phyloP scores from a whole-genome alignment of 2,329 filamentous ascomycete species.

The Aspergillus cejpii region DNA sequence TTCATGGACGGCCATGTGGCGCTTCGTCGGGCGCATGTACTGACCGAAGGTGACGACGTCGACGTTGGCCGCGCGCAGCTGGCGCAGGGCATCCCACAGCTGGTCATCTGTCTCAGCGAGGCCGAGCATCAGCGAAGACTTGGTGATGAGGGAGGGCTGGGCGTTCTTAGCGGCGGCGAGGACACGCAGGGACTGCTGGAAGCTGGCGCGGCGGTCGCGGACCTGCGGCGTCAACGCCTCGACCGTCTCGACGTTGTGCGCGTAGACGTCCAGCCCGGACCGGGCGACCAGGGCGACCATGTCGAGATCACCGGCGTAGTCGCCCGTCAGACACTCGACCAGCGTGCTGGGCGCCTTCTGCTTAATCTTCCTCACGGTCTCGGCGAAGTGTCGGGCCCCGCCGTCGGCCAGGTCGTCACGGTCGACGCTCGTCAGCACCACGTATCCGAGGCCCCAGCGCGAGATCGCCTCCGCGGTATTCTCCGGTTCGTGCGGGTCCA shows the following conservation, averaged over 20 bases:
- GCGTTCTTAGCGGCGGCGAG: constrained; percentile 74
- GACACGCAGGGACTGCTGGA: constrained; percentile 75
- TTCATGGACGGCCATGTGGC: constrained; percentile 93
- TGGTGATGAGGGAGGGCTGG: constrained; percentile 78
- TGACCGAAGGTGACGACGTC: constrained; percentile 99
- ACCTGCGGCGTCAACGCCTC: constrained; percentile 86
- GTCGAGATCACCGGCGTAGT: constrained; percentile 76
- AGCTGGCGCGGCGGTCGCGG: constrained; percentile 80
- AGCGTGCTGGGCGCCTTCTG: constrained; percentile 52
- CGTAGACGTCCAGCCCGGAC: constrained; percentile 90
- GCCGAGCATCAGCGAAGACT: constrained; percentile 96
- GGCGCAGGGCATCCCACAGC: constrained; percentile 68
- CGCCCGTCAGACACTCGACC: constrained; percentile 57
- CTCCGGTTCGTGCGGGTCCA: constrained; percentile 95
- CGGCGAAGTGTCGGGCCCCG: constrained; percentile 81
- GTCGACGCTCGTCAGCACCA: constrained; percentile 89
- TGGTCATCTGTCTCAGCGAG: constrained; percentile 87
- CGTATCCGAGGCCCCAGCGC: constrained; percentile 91
- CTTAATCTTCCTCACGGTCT: constrained; percentile 93
- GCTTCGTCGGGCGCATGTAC: constrained; percentile 98
- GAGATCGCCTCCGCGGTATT: constrained; percentile 89
- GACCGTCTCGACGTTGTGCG: constrained; percentile 94
- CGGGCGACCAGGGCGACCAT: constrained; percentile 79
- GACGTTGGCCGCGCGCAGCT: constrained; percentile 71
- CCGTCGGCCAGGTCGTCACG: constrained; percentile 87